These are phyloP conservation scores for Myxozyma melibiosi DNA, from an alignment of 805 yeast genomes.

Conservation along the genomic window DNA sequence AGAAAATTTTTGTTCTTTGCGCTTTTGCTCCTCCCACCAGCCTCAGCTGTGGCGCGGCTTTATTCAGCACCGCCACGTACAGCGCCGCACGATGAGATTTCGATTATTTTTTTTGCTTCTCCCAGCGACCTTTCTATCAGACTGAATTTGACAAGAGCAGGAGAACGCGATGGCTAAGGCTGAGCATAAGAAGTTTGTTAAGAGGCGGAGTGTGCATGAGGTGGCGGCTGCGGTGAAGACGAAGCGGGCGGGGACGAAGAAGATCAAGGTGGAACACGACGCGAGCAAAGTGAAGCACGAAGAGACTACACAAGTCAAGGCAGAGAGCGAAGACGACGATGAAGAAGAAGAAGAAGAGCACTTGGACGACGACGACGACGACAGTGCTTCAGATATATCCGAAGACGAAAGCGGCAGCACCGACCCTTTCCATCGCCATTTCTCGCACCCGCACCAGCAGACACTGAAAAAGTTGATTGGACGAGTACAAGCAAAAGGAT, in stretches of 20 bases:
- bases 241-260: slow-evolving; percentile 18
- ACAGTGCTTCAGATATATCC: slow-evolving; percentile 43
- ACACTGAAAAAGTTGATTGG: slow-evolving; percentile 24
- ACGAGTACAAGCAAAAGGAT: slow-evolving; percentile 18
- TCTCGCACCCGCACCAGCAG: slow-evolving; percentile 42
- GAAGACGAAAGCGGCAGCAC: slow-evolving; percentile 45
- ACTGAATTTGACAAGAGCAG: neutral
- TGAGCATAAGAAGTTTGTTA: neutral
- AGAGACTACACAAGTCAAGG: neutral
- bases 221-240: slow-evolving; percentile 29
- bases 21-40: too few relatives aligned
- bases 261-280: slow-evolving; percentile 25
- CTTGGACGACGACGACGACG: slow-evolving; percentile 35
- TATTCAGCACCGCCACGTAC: neutral
- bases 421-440: slow-evolving; percentile 82
- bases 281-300: slow-evolving; percentile 26
- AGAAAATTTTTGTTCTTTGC: slow-evolving; percentile 9
- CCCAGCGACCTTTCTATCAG: neutral
- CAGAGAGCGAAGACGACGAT: slow-evolving; percentile 24
- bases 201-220: neutral
- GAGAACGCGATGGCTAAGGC: neutral
- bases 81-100: slow-evolving; percentile 12
- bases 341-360: slow-evolving; percentile 42
- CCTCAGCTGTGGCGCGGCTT: slow-evolving; percentile 2
- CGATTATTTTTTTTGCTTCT: neutral